phyloP scores from a whole-genome alignment of 2,329 filamentous ascomycete species.

The Trichoderma sp. region DNA sequence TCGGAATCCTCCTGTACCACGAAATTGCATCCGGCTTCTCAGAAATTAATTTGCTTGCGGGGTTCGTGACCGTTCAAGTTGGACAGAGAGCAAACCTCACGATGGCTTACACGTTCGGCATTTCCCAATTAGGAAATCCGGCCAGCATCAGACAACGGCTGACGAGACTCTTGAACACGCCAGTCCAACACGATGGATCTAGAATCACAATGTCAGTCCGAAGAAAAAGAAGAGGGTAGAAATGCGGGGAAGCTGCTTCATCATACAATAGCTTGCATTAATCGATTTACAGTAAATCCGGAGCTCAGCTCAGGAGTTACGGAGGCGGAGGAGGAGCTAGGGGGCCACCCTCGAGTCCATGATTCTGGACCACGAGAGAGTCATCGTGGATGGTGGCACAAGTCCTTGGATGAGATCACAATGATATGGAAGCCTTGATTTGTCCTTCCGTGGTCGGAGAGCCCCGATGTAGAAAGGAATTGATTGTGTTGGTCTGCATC shows the following conservation, averaged over 20 bases:
- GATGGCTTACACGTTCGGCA: constrained; percentile 16
- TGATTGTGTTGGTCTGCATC: neutral
- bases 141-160: constrained; percentile 13
- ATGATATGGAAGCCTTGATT: constrained; percentile 15
- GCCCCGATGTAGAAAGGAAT: constrained; percentile 21
- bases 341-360: neutral
- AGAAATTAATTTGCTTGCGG: constrained; percentile 5
- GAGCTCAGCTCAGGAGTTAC: neutral
- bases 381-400: constrained; percentile 1
- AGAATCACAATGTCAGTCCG: constrained; percentile 3
- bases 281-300: neutral
- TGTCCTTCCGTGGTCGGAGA: constrained; percentile 3
- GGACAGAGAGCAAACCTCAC: neutral
- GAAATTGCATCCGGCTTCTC: constrained; percentile 1
- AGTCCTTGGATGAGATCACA: constrained; percentile 2
- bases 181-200: constrained; percentile 22
- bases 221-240: neutral
- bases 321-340: neutral
- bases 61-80: constrained; percentile 9
- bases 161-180: constrained; percentile 15
- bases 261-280: neutral
- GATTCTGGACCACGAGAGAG: constrained; percentile 5
- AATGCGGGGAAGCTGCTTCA: constrained; percentile 14
- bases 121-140: constrained; percentile 34
- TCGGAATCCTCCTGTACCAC: neutral